Base-by-base conservation (phyloP, 73 alveolate species). In the Paramecium biaurelia region DNA sequence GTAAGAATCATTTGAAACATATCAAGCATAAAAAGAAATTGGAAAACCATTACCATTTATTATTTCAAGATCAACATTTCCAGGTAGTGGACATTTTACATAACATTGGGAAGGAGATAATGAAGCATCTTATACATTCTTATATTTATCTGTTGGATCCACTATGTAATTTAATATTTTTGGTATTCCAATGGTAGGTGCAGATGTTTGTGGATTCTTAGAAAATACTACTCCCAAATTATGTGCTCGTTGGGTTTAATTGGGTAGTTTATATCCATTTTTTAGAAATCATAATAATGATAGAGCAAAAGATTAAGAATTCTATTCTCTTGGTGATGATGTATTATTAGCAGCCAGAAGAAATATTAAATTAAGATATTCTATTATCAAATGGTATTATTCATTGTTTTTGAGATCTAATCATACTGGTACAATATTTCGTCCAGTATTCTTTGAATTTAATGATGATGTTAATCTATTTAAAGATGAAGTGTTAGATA, bases 141-240 rank as follows among this genome's bases (percentile, higher is more conserved):
- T 98, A 82, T 93, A 93, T 85, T 57, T 93, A 84, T 96, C 99
- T 12, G 96, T 98, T 56, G 92, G 97, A 26, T 96, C 96, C 1
- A 89, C 95, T 70, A 89, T 98, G 94, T 86, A 93, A 89, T 97
- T 96, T 87, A 95, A 95, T 92, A 92, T 98, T 67, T 97, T 97
- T 88, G 99, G 99, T 37, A 97, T 98, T 11, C 99, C 99, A 10
- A 92, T 96, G 89, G 72, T 97, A 4, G 99, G 99, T 1, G 96
- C 98, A 3, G 98, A 95, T 85, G 96, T 97, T 38, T 98, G 99
- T 57, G 99, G 99, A 21, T 96, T 95, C 89, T 45, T 76, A 34
- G 93, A 85, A 0, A 84, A 95, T 79, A 42, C 96, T 84, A 93
- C 93, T 67, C 92, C 92, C 7, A 96, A 98, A 45, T 87, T 97